Percentiles rank a stretch among this genome's conserved stretches.
phyloP scores from a whole-genome alignment of 1,284 basidiomycete genomes.

The Malassezia dermatis region DNA sequence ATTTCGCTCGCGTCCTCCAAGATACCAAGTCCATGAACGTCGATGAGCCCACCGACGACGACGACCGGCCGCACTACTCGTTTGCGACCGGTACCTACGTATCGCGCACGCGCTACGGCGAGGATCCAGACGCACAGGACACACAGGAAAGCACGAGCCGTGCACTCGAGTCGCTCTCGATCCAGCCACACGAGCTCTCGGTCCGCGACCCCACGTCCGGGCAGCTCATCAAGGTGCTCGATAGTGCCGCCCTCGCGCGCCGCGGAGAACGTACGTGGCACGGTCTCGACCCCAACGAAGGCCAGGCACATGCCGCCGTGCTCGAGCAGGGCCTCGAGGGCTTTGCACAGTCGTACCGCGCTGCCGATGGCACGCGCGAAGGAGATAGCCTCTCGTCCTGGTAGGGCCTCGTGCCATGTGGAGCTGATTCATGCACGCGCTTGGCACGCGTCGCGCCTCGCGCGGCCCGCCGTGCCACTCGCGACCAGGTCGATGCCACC shows the following conservation, averaged over 20 bases:
- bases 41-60: constrained; percentile 42
- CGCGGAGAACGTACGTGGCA: constrained; percentile 63
- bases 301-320: constrained; percentile 60
- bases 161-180: not conserved
- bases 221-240: constrained; percentile 51
- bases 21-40: constrained; percentile 5
- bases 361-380: constrained; percentile 23
- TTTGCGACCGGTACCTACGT: constrained; percentile 77
- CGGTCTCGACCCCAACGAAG: constrained; percentile 70
- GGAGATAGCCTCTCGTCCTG: not conserved
- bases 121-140: constrained; percentile 24
- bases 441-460: constrained; percentile 5
- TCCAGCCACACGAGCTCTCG: constrained; percentile 49
- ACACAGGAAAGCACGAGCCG: not conserved
- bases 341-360: constrained; percentile 72
- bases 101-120: constrained; percentile 60
- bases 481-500: not conserved
- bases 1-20: constrained; percentile 53
- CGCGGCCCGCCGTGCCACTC: not conserved
- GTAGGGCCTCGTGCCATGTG: not conserved
- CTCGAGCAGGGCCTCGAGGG: constrained; percentile 81
- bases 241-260: constrained; percentile 53
- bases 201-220: constrained; percentile 58
- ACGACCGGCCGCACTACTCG: constrained; percentile 60
- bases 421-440: not conserved